A percentile compares a stretch with the other conserved stretches of the same genome.
Evolutionary conservation across 2,329 filamentous ascomycete genomes (phyloP).

Genomic region (Microcyclospora pomicola): DNA sequence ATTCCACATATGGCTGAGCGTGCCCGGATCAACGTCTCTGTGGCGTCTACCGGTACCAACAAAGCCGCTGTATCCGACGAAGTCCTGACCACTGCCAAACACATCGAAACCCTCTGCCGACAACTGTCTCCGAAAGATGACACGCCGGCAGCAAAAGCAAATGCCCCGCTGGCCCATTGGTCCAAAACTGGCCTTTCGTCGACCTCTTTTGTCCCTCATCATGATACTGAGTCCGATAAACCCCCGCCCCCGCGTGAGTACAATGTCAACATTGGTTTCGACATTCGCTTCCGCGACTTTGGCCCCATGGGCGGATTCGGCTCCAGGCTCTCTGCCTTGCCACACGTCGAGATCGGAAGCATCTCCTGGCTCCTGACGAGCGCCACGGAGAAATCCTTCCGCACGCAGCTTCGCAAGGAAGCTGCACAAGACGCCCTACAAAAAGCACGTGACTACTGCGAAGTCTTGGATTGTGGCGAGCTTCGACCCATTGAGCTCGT

Average conservation of each 20-base stretch:
- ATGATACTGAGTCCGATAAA: constrained; percentile 2
- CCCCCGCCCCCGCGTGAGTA: constrained; percentile 5
- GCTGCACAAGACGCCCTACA: constrained; percentile 10
- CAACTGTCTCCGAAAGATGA: constrained; percentile 6
- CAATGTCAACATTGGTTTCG: constrained; percentile 9
- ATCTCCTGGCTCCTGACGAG: constrained; percentile 8
- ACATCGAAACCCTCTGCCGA: constrained; percentile 11
- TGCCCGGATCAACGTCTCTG: constrained; percentile 11
- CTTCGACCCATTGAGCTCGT: constrained; percentile 7
- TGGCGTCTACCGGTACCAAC: constrained; percentile 9
- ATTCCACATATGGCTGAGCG: constrained; percentile 12
- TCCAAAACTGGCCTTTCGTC: constrained; percentile 12
- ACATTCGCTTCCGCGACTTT: constrained; percentile 15
- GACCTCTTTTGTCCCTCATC: constrained; percentile 6
- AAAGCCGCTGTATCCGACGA: constrained; percentile 11
- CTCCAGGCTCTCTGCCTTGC: constrained; percentile 7
- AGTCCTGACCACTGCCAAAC: constrained; percentile 11
- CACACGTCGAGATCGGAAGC: constrained; percentile 8
- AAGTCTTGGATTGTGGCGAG: constrained; percentile 9
- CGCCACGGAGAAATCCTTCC: constrained; percentile 9
- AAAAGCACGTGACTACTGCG: constrained; percentile 13
- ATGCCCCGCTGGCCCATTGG: constrained; percentile 12
- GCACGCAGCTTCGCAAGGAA: constrained; percentile 8
- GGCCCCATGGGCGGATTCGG: constrained; percentile 10
- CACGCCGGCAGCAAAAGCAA: constrained; percentile 5